phyloP scores from a whole-genome alignment of 1,284 basidiomycete genomes.

The Cutaneotrichosporon sp. region DNA sequence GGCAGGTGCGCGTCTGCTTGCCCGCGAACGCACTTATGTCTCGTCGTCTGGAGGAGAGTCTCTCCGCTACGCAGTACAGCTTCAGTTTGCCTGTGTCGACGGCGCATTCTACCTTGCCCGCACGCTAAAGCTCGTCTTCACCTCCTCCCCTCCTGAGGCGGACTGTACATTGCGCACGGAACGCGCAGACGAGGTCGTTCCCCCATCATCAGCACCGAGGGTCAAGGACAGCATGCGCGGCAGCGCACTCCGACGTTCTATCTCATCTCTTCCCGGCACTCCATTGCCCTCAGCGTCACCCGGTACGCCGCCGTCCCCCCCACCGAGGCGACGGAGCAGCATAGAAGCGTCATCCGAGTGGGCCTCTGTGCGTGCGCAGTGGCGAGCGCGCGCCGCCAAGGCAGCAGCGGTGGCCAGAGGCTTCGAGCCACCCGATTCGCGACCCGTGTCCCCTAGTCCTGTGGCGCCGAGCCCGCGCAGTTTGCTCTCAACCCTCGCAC shows the following conservation, averaged over 20 bases:
- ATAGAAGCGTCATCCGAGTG: slow-evolving; percentile 10
- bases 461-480: not conserved
- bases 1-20: slow-evolving; percentile 43
- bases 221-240: slow-evolving; percentile 4
- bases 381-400: not conserved
- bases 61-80: slow-evolving; percentile 54
- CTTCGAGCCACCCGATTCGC: not conserved
- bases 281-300: not conserved
- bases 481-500: slow-evolving; percentile 6
- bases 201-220: slow-evolving; percentile 21
- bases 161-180: slow-evolving; percentile 36
- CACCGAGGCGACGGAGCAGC: not conserved
- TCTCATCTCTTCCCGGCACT: not conserved
- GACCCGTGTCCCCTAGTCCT: slow-evolving; percentile 1
- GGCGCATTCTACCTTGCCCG: slow-evolving; percentile 44
- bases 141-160: slow-evolving; percentile 29
- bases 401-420: not conserved
- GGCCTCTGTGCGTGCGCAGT: not conserved
- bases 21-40: slow-evolving; percentile 47
- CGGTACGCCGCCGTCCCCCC: not conserved
- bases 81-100: slow-evolving; percentile 50
- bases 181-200: slow-evolving; percentile 45
- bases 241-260: slow-evolving; percentile 4
- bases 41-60: slow-evolving; percentile 19
- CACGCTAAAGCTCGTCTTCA: slow-evolving; percentile 47